Evolutionary conservation across 2,329 filamentous ascomycete species (phyloP).

Genomic region (Aureobasidium namibiae): DNA sequence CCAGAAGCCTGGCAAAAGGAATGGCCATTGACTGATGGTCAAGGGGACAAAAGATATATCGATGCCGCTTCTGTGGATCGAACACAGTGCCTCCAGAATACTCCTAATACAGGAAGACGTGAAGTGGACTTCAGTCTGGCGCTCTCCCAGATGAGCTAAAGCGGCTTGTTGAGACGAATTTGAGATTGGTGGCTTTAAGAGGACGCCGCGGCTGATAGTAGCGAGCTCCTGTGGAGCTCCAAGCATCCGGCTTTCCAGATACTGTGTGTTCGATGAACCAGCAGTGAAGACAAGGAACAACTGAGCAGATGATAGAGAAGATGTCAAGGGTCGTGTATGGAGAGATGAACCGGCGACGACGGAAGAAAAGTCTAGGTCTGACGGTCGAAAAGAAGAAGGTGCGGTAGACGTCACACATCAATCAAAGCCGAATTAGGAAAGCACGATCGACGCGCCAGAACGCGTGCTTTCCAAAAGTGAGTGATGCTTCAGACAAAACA

Average conservation of each 20-base stretch:
- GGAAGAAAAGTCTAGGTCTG: not conserved
- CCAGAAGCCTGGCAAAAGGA: not conserved
- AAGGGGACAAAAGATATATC: not conserved
- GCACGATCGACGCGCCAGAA: not conserved
- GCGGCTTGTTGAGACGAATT: not conserved
- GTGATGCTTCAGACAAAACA: not conserved
- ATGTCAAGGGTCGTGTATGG: not conserved
- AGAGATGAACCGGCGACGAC: not conserved
- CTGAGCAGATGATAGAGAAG: not conserved
- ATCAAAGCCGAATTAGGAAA: not conserved
- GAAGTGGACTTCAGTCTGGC: conserved; percentile 15
- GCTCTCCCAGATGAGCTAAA: conserved; percentile 15
- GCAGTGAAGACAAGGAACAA: not conserved
- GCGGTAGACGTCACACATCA: not conserved
- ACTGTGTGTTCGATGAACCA: too few relatives aligned
- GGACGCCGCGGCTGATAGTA: not conserved
- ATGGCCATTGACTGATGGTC: not conserved
- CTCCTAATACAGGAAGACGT: not conserved
- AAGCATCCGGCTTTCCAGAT: not conserved
- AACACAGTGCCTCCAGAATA: conserved; percentile 14
- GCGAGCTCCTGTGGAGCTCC: not conserved
- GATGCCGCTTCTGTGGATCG: conserved; percentile 14
- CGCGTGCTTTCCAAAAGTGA: not conserved
- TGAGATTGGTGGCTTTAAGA: not conserved
- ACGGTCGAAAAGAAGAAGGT: not conserved